These are phyloP conservation scores for Fusarium euwallaceae DNA, from an alignment of 2,329 filamentous ascomycete genomes.

Conservation along the genomic window DNA sequence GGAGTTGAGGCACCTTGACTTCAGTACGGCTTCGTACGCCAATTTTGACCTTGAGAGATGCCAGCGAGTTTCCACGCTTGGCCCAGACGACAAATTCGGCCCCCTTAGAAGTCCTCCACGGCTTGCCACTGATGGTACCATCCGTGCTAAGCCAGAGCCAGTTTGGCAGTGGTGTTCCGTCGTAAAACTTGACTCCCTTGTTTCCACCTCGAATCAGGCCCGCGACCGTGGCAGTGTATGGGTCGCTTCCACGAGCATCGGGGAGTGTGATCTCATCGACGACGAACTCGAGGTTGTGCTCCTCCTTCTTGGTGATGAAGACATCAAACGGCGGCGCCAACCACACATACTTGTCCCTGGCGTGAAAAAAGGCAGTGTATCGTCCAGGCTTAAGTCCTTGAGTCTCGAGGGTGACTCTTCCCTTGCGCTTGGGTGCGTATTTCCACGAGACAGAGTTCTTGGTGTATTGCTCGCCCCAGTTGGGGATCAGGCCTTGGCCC, in stretches of 20 bases:
- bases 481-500: constrained; percentile 50
- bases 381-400: constrained; percentile 41
- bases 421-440: constrained; percentile 47
- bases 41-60: constrained; percentile 47
- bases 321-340: constrained; percentile 51
- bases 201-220: constrained; percentile 49
- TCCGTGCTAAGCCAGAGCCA: constrained; percentile 50
- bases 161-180: constrained; percentile 29
- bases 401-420: constrained; percentile 43
- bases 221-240: constrained; percentile 46
- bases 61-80: constrained; percentile 37
- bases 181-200: constrained; percentile 44
- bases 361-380: constrained; percentile 53
- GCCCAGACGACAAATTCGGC: constrained; percentile 46
- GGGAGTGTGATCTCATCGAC: constrained; percentile 47
- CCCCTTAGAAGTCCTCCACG: constrained; percentile 28
- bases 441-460: constrained; percentile 47
- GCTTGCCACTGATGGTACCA: constrained; percentile 52
- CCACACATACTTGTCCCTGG: constrained; percentile 51
- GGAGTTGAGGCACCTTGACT: constrained; percentile 50
- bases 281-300: constrained; percentile 43
- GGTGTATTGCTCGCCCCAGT: constrained; percentile 32
- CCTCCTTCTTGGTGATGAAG: constrained; percentile 21
- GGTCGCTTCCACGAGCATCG: constrained; percentile 51
- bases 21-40: constrained; percentile 45